Conservation (phyloP, 768 basidiomycete genomes). For the Trametes cubensis region DNA sequence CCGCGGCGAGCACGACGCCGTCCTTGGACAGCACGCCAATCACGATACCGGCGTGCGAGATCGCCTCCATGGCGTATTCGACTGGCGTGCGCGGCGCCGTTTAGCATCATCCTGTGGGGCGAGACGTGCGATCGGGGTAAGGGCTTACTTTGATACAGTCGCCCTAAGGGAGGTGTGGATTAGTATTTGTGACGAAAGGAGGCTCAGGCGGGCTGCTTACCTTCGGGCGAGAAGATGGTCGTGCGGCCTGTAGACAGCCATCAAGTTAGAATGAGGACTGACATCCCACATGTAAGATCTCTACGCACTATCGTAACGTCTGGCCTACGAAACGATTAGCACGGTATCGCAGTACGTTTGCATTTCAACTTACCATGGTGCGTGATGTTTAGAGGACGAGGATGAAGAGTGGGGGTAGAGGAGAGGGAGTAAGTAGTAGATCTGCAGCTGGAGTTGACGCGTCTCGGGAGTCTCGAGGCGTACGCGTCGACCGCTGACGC, state of each 20-base stretch:
- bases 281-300: not conserved
- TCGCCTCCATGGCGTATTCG: slow-evolving; percentile 99
- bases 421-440: not conserved
- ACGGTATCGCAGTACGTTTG: not conserved
- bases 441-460: slow-evolving; percentile 24
- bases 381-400: not conserved
- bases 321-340: slow-evolving; percentile 54
- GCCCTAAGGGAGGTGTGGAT: slow-evolving; percentile 56
- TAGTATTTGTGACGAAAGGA: slow-evolving; percentile 4
- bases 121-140: not conserved
- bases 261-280: slow-evolving; percentile 14
- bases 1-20: slow-evolving; percentile 88
- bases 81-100: slow-evolving; percentile 49
- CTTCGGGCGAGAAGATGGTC: slow-evolving; percentile 99
- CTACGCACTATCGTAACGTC: slow-evolving; percentile 91
- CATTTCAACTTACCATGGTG: slow-evolving; percentile 24
- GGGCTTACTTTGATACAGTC: slow-evolving; percentile 90
- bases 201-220: slow-evolving; percentile 41
- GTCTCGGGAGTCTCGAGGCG: slow-evolving; percentile 31
- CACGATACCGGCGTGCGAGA: slow-evolving; percentile 93
- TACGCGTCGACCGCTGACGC: slow-evolving; percentile 26
- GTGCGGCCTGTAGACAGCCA: slow-evolving; percentile 68
- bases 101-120: not conserved
- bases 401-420: not conserved
- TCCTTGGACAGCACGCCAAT: slow-evolving; percentile 91